Evolutionary conservation across 192 early-diverging fungal species (phyloP), one percentile per base, ranked within the genome.

Genomic region (Backusella tarrabulga): DNA sequence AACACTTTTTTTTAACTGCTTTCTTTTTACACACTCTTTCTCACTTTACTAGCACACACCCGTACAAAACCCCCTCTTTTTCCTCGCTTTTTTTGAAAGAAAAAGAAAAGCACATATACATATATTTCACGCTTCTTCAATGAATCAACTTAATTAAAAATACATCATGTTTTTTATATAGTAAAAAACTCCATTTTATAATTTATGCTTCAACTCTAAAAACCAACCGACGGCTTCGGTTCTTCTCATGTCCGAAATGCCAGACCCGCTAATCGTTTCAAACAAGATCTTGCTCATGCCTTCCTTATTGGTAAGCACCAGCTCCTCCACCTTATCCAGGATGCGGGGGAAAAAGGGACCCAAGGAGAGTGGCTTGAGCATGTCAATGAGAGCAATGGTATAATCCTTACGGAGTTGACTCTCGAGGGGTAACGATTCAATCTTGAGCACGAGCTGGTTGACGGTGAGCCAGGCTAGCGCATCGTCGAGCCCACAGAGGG

Each of bases 401-500:
- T 77, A 79, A 29, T 83, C 60, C 15, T 79, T 70, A 44, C 79
- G 75, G 5, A 44, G 42, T 5, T 79, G 46, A 9, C 50, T 66
- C 41, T 76, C 76, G 14, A 71, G 42, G n/a, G 35, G n/a, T 32
- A 80, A 38, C 1, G 32, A 35, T 19, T 85, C 77, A 23, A 88
- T 84, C 69, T 80, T 83, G 23, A 80, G 67, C 34, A 87, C 36
- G 11, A 88, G 52, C 32, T 76, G 82, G 52, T 84, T 77, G 9
- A 90, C 84, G 52, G 85, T 87, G 7, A 86, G 76, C 87, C 85
- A 90, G 4, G 83, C 85, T 9, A 88, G 52, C 3, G 85, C 84
- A 69, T 88, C 85, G 67, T 90, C 87, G 0, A 83, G 83, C 29
- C 81, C 81, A 23, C 83, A 87, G 5, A 88, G 72, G 4, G 87